Evolutionary conservation across 768 basidiomycete species (phyloP).

Genomic region (Podaxis carcinomalis): DNA sequence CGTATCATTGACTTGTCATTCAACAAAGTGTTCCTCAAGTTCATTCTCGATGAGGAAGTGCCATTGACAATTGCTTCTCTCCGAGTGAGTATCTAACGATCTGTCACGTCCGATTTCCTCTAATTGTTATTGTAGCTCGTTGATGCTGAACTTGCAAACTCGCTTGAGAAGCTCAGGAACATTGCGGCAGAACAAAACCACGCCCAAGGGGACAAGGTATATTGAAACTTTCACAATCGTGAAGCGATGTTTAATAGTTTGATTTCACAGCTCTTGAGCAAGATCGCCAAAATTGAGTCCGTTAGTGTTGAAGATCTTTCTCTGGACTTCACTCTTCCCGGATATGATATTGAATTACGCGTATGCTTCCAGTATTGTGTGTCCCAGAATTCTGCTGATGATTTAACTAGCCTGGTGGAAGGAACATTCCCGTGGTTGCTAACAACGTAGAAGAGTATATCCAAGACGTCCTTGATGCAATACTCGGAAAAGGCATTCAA

Average conservation of each 20-base stretch:
- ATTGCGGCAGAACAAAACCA: slow-evolving; percentile 48
- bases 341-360: slow-evolving; percentile 88
- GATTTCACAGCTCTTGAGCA: slow-evolving; percentile 42
- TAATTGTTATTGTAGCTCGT: slow-evolving; percentile 52
- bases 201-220: slow-evolving; percentile 52
- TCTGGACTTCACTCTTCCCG: slow-evolving; percentile 95
- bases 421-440: slow-evolving; percentile 75
- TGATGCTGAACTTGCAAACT: slow-evolving; percentile 81
- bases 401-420: slow-evolving; percentile 63
- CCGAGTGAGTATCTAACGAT: slow-evolving; percentile 44
- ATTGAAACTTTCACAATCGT: not conserved
- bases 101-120: slow-evolving; percentile 7
- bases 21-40: slow-evolving; percentile 92
- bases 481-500: slow-evolving; percentile 75
- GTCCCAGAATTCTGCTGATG: not conserved
- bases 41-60: slow-evolving; percentile 83
- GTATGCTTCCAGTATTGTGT: slow-evolving; percentile 36
- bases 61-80: slow-evolving; percentile 81
- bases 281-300: slow-evolving; percentile 54
- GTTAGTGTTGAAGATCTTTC: slow-evolving; percentile 82
- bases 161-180: slow-evolving; percentile 72
- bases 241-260: not conserved
- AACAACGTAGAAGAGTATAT: slow-evolving; percentile 91
- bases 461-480: slow-evolving; percentile 79
- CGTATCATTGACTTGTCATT: slow-evolving; percentile 95